These are phyloP conservation scores for Stylonectria norvegica DNA, from an alignment of 2,329 filamentous ascomycete genomes.

Conservation along the genomic window DNA sequence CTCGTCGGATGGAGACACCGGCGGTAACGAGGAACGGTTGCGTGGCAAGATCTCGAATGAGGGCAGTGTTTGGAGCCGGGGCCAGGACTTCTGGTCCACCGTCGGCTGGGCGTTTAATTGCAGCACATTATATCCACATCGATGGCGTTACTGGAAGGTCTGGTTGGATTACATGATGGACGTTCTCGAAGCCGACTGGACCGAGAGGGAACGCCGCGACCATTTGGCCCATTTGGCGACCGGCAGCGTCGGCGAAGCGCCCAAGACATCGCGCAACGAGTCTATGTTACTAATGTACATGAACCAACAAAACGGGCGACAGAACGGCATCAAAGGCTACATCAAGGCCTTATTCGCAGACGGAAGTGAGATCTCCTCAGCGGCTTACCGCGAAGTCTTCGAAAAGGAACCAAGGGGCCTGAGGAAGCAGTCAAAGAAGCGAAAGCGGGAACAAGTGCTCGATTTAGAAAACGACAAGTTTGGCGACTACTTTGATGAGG, in stretches of 20 bases:
- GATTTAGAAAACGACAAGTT: constrained; percentile 59
- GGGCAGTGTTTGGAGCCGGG: constrained; percentile 68
- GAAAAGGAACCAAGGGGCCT: constrained; percentile 53
- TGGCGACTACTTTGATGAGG: constrained; percentile 59
- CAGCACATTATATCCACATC: constrained; percentile 64
- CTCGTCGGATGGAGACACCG: constrained; percentile 36
- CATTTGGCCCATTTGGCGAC: constrained; percentile 26
- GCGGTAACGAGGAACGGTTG: constrained; percentile 51
- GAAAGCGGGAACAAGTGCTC: constrained; percentile 46
- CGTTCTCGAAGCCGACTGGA: constrained; percentile 69
- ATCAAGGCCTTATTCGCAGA: constrained; percentile 67
- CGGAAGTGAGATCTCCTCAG: constrained; percentile 50
- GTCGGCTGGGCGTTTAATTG: constrained; percentile 95
- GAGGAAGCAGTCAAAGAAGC: constrained; percentile 43
- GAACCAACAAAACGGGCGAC: constrained; percentile 42
- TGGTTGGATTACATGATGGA: constrained; percentile 81
- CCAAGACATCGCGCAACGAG: constrained; percentile 38
- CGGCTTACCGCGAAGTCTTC: constrained; percentile 64
- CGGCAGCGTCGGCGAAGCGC: constrained; percentile 20
- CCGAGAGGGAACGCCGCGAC: constrained; percentile 53
- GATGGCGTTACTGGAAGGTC: constrained; percentile 78
- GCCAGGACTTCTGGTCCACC: constrained; percentile 83
- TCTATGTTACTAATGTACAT: constrained; percentile 63
- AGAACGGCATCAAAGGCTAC: constrained; percentile 50
- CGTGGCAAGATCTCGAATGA: constrained; percentile 58